Base-by-base conservation (phyloP, 75 land plant species). In the Picea glauca region DNA sequence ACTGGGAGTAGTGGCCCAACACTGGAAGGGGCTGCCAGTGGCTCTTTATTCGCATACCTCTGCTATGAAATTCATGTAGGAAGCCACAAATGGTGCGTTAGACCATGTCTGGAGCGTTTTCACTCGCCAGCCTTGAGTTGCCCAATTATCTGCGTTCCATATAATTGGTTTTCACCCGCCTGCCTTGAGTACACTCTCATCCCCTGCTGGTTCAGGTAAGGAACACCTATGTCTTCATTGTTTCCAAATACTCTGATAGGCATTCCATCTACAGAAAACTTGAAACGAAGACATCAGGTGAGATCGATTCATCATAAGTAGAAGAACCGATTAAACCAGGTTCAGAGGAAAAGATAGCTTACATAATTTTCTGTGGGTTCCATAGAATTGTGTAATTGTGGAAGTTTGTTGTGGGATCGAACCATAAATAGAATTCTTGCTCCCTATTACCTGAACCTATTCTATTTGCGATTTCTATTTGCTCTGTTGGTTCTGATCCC, bases 301-400 rank as follows among this genome's bases (percentile, higher is more conserved):
- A 35, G 38, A 35, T 35, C 38, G 38, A 35, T 35, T 35, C 38
- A 35, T 35, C 38, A 35, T 35, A 35, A 35, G 2, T 1, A 35
- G 38, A 35, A 35, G 2, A 35, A 35, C 2, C 38, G 2, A 35
- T 35, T 35, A 2, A 35, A 35, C 38, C 2, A 35, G 38, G 2
- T 35, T 35, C 2, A 35, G 38, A 35, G 2, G 17, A 13, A 23
- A 5, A 66, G 11, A 15, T 58, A 13, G 46, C 84, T 80, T 84
- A 89, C 91, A 86, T 77, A 78, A 89, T 83, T 12, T 72, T 67
- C 21, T 61, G 40, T 2, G 62, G 83, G 77, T 86, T 89, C 88
- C 26, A 26, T 88, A 89, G 62, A 84, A 89, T 58, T 23, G 80
- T 62, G 67, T 89, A 86, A 13, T 85, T 83, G 78, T 89, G 91